Evolutionary conservation across 192 early-diverging fungal species (phyloP).

Genomic region (Gigaspora rosea): DNA sequence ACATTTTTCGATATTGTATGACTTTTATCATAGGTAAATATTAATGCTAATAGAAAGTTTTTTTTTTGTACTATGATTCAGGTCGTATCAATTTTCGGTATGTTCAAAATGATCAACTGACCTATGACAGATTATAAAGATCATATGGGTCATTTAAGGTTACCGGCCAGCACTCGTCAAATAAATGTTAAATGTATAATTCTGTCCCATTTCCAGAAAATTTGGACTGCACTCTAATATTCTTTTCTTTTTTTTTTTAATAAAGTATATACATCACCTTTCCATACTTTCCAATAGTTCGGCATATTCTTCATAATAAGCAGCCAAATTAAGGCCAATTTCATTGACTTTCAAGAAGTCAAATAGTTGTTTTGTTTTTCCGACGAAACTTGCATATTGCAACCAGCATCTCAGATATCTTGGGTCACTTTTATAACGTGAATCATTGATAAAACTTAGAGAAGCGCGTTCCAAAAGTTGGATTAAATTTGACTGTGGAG

Average conservation of each 20-base stretch:
- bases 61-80: too few species aligned
- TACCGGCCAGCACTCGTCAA: too few species aligned
- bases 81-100: too few species aligned
- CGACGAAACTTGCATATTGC: conserved; percentile 54
- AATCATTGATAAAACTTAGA: conserved; percentile 50
- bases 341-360: conserved; percentile 69
- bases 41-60: too few species aligned
- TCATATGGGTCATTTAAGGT: too few species aligned
- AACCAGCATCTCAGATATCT: conserved; percentile 49
- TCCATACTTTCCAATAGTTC: conserved; percentile 52
- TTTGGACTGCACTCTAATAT: too few species aligned
- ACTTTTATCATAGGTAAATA: too few species aligned
- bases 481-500: conserved; percentile 50
- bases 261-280: conserved; percentile 10
- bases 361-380: conserved; percentile 70
- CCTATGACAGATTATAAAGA: too few species aligned
- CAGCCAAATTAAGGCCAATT: conserved; percentile 66
- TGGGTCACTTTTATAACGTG: conserved; percentile 61
- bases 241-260: not conserved
- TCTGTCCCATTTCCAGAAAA: not conserved
- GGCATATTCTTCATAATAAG: conserved; percentile 82
- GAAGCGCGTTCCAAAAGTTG: conserved; percentile 55
- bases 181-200: too few species aligned
- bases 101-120: too few species aligned
- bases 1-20: too few species aligned